Evolutionary conservation across 2,329 filamentous ascomycete genomes (phyloP), one percentile per base, ranked within the genome.

Genomic region (Sclerotinia minor): DNA sequence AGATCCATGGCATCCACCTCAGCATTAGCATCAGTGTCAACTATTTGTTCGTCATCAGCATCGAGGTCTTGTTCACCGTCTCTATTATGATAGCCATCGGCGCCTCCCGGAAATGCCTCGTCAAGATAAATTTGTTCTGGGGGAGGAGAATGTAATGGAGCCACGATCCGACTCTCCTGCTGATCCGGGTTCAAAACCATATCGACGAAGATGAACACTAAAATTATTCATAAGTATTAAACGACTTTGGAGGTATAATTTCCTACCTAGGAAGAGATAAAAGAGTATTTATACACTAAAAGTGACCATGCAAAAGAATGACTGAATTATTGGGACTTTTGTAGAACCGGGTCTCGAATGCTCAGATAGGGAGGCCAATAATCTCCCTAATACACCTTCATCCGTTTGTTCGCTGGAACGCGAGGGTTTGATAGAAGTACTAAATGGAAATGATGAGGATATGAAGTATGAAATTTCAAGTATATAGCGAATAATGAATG

Each of bases 151-250:
- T 54, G 32, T 21, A 55, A n/a, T 11, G 52, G 52, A 17, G 11
- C 38, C 26, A 67, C n/a, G 47, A 70, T 41, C 41, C 72, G 70
- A 49, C 70, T 72, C 53, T 72, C 71, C 24, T 65, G 64, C 52
- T 68, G 67, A 3, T 45, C 60, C 19, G 21, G 41, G 24, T 38
- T 53, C 59, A 58, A 58, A 54, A 38, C 65, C 65, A 67, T 67
- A 15, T 19, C 9, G 24, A 63, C n/a, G 35, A 15, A 15, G 7
- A 19, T 26, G 15, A 50, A 50, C 24, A 8, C 38, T 32, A 26
- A 38, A 13, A 41, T 21, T 21, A 26, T 35, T 4, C n/a, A 50
- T 63, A 3, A 50, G 26, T 6, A 26, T 21, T 26, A 11, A 1
- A 2, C 9, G 7, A 50, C 26, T 9, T 50, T n/a, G 7, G 29